These are phyloP conservation scores for Pythium aquatile DNA, from an alignment of 352 stramenopile genomes.

Conservation along the genomic window DNA sequence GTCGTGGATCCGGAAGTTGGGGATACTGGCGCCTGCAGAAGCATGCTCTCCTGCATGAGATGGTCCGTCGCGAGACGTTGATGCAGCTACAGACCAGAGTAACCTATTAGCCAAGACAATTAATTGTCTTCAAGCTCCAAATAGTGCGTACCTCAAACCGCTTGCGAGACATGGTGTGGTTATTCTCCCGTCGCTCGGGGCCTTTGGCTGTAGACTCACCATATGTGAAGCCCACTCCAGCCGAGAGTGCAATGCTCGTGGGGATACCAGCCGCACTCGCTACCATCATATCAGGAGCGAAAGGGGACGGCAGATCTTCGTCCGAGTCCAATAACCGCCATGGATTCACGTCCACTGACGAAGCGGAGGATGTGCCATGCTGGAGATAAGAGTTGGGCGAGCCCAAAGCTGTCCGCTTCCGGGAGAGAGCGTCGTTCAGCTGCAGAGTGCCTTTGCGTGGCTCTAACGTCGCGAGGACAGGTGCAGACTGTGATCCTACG, in stretches of 20 bases:
- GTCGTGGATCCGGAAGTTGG: background rate
- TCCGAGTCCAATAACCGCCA: constrained; percentile 23
- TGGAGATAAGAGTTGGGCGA: background rate
- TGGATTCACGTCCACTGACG: constrained; percentile 1
- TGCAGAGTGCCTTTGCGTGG: constrained; percentile 10
- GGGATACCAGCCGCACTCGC: constrained; percentile 22
- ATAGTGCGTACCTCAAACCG: constrained; percentile 48
- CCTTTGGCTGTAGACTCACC: constrained; percentile 45
- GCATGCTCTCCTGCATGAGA: constrained; percentile 33
- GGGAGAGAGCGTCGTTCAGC: constrained; percentile 23
- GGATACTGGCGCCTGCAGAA: constrained; percentile 6
- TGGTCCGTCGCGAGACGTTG: constrained; percentile 52
- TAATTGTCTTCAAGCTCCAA: no score
- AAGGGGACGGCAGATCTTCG: background rate
- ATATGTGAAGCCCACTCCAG: constrained; percentile 42
- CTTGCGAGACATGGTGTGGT: constrained; percentile 63
- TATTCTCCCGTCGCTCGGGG: constrained; percentile 35
- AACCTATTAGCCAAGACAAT: no score
- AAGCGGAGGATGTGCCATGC: background rate
- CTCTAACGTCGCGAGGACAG: constrained; percentile 2
- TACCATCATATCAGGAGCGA: constrained; percentile 23
- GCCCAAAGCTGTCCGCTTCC: constrained; percentile 6
- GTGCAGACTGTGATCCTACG: constrained; percentile 9
- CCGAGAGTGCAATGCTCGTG: constrained; percentile 26
- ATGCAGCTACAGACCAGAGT: constrained; percentile 38